Base-by-base conservation (phyloP, 192 early-diverging fungal species). In the Coemansia sp. region DNA sequence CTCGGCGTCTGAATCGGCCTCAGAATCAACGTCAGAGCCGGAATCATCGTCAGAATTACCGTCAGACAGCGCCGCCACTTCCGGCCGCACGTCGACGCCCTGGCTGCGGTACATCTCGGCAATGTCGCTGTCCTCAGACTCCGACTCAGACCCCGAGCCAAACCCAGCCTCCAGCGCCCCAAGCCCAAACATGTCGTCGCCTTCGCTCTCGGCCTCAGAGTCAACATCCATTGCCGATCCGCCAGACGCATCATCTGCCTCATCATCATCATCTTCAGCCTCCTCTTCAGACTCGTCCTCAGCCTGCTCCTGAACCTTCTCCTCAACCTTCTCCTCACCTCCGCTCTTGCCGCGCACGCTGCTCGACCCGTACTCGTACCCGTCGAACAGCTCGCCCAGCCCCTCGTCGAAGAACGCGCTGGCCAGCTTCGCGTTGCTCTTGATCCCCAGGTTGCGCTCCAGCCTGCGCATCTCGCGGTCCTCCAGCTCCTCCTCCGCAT, bases 371-470 rank as follows among this genome's bases (percentile, higher is more conserved):
- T 61, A 55, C 18, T 62, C 52, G 10, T 76, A 60, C 6, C 69
- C 73, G 11, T 64, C 44, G 11, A 80, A 51, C 14, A 80, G 33
- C 13, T 71, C 68, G 22, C 78, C 77, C 21, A 82, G 64, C 0
- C 81, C 81, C 45, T 82, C 81, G 7, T 67, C 57, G 18, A 43
- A 57, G 40, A 82, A 69, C 6, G 62, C 64, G n/a, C 34, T 66
- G 9, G 61, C 60, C n/a, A 80, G 57, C 61, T 71, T 78, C n/a
- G 55, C 34, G 27, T 58, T 67, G n/a, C 43, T 64, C 45, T 80
- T 80, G 42, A 83, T 80, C 0, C 78, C 80, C 3, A 83, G 64
- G 43, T 73, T 64, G 19, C 67, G 64, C 53, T 79, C 82, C 25
- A 81, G 62, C 7, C 73, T 61, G 18, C 73, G 72, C 67, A 82